Evolutionary conservation across 1,139 yeast genomes (phyloP), one percentile per base, ranked within the genome.

Genomic region (Pichia inconspicua): DNA sequence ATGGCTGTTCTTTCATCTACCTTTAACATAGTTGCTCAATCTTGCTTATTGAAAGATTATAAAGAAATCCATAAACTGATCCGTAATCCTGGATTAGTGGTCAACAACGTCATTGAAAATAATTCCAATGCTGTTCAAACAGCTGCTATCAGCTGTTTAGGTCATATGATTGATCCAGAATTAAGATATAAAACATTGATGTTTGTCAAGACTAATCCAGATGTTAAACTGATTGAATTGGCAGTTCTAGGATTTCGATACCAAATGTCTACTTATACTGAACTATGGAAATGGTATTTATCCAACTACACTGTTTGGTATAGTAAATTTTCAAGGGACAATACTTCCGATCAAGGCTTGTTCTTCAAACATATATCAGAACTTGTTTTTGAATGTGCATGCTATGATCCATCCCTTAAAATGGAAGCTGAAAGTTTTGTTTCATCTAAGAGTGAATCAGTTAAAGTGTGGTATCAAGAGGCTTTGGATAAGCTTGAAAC

Each of bases 281-380:
- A 53, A 37, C 44, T 80, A 7, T 80, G 81, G 77, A 64, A 70
- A 12, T 81, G 86, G 85, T 80, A 73, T 60, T 65, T 59, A 38
- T 59, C 72, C 44, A 71, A 80, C 55, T 79, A 73, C 57, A 75
- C 74, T 46, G 63, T 65, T 31, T 79, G 84, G 80, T 70, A 69
- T 5, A 57, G 65, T 22, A 72, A 70, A 49, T 67, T 79, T 9
- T 58, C 50, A 8, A 56, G 54, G 42, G 58, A 48, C 19, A 44
- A 43, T 5, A 50, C 52, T n/a, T 49, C 54, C 5, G 42, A 47
- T 4, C 58, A 54, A 53, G 55, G 56, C 15, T 53, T 48, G 27
- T 56, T 58, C 38, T 61, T 62, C 46, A 53, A 54, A 28, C 55
- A 53, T 27, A 50, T 56, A 14, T 49, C 52, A 27, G 58, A 58